Conservation (phyloP, 75 land plant genomes). For the Selaginella tamariscina region DNA sequence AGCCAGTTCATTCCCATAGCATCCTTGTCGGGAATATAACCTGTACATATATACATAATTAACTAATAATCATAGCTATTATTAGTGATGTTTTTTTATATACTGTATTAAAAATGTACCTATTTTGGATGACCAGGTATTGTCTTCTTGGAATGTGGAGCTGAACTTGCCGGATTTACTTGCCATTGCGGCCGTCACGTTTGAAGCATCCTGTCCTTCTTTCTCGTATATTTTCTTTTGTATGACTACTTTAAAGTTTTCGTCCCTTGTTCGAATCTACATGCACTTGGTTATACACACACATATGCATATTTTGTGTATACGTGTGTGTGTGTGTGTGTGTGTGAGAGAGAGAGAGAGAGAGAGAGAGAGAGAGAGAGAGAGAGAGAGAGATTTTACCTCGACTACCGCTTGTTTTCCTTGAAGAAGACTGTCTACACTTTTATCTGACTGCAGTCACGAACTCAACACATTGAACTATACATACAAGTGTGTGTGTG, state of each 20-base stretch:
- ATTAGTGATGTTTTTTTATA: too few species aligned
- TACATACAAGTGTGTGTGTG: background rate
- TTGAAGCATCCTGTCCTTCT: slow-evolving; percentile 15
- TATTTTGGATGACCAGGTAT: slow-evolving; percentile 20
- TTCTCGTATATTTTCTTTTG: slow-evolving; percentile 46
- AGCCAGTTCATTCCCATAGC: slow-evolving; percentile 10
- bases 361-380: background rate
- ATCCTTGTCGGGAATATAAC: slow-evolving; percentile 25
- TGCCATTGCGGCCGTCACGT: background rate
- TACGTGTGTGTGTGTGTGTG: background rate
- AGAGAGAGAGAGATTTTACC: slow-evolving; percentile 21
- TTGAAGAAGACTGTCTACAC: slow-evolving; percentile 57
- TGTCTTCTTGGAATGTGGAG: slow-evolving; percentile 5
- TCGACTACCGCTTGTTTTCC: slow-evolving; percentile 54
- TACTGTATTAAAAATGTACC: slow-evolving; percentile 12
- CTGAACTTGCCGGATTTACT: background rate
- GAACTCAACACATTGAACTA: background rate
- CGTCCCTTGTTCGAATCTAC: slow-evolving; percentile 54
- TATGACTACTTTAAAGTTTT: slow-evolving; percentile 38
- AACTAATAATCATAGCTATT: background rate
- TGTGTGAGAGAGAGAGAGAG: background rate
- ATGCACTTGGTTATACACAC: background rate
- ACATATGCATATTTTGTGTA: background rate
- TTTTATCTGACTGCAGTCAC: slow-evolving; percentile 59
- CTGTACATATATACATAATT: slow-evolving; percentile 4